A percentile compares a stretch with the other conserved stretches of the same genome.
phyloP scores from a whole-genome alignment of 176 grass and related monocot genomes.

The Poa pratensis region DNA sequence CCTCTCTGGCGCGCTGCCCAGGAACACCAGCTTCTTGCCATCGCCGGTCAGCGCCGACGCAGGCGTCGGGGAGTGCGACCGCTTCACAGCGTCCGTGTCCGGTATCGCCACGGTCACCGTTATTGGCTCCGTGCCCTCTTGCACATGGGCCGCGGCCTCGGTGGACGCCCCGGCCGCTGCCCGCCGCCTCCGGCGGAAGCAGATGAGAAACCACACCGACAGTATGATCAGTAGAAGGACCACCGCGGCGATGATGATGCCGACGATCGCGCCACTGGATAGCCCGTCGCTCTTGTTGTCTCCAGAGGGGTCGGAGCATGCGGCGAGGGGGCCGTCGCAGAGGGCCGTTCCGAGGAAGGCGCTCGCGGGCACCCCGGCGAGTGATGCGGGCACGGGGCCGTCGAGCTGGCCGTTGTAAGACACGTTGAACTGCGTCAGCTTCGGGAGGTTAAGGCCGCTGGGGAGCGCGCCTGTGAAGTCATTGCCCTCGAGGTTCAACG shows the following conservation, averaged over 20 bases:
- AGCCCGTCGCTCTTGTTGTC: slow-evolving; percentile 35
- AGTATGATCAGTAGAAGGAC: slow-evolving; percentile 49
- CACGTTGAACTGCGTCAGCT: slow-evolving; percentile 57
- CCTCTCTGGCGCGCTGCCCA: slow-evolving; percentile 48
- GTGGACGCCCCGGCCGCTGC: background rate
- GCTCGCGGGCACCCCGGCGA: slow-evolving; percentile 35
- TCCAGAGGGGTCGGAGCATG: slow-evolving; percentile 1
- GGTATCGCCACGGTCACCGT: slow-evolving; percentile 28
- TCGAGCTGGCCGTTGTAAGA: slow-evolving; percentile 59
- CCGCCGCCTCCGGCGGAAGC: background rate
- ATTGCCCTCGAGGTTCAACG: slow-evolving; percentile 59
- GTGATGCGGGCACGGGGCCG: slow-evolving; percentile 63
- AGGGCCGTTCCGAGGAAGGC: slow-evolving; percentile 61
- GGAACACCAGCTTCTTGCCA: slow-evolving; percentile 77
- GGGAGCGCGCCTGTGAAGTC: slow-evolving; percentile 55
- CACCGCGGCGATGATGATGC: slow-evolving; percentile 54
- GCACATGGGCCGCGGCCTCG: slow-evolving; percentile 32
- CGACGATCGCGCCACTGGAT: slow-evolving; percentile 55
- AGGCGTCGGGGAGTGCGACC: slow-evolving; percentile 22
- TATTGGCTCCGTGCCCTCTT: slow-evolving; percentile 7
- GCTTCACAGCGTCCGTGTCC: slow-evolving; percentile 19
- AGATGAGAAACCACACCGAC: slow-evolving; percentile 36
- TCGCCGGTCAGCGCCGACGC: slow-evolving; percentile 8
- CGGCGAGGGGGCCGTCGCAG: slow-evolving; percentile 45
- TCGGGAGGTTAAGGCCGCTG: slow-evolving; percentile 15